Percentiles rank a stretch among this genome's conserved stretches.
Evolutionary conservation across 805 yeast genomes (phyloP).

Genomic region (Saccharomycopsis sp.): DNA sequence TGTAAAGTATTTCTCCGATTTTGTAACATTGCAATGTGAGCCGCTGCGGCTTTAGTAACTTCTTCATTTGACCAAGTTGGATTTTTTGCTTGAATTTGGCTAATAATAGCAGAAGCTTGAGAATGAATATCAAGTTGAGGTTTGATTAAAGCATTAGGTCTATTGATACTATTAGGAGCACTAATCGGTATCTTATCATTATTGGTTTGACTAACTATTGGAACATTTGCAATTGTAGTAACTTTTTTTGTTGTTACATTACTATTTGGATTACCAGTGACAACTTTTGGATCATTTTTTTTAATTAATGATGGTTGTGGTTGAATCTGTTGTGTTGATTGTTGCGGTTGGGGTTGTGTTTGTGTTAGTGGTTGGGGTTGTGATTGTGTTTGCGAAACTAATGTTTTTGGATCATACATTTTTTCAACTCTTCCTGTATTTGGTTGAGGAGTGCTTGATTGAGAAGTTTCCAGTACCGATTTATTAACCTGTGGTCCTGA

Average conservation of each 20-base stretch:
- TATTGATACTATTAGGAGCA: background rate
- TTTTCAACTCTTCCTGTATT: too few species aligned
- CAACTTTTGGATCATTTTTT: too few species aligned
- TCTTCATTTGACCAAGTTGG: slow-evolving; percentile 54
- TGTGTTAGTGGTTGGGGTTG: background rate
- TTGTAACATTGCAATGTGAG: slow-evolving; percentile 48
- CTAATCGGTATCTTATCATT: background rate
- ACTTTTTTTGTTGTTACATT: background rate
- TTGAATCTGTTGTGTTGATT: slow-evolving; percentile 8
- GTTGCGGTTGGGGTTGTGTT: background rate
- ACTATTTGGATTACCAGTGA: background rate
- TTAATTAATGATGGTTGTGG: too few species aligned
- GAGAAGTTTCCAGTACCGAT: too few species aligned
- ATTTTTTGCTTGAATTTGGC: slow-evolving; percentile 53
- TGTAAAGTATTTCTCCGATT: slow-evolving; percentile 1
- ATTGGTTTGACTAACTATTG: background rate
- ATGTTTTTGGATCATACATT: too few species aligned
- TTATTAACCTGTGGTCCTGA: too few species aligned
- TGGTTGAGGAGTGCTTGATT: background rate
- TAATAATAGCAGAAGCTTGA: slow-evolving; percentile 56
- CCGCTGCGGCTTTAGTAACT: slow-evolving; percentile 55
- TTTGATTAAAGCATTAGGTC: background rate
- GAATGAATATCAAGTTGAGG: slow-evolving; percentile 31
- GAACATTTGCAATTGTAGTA: background rate
- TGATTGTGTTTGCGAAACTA: background rate